Evolutionary conservation across 2,329 filamentous ascomycete species (phyloP).

Genomic region (Gaeumannomyces tritici): DNA sequence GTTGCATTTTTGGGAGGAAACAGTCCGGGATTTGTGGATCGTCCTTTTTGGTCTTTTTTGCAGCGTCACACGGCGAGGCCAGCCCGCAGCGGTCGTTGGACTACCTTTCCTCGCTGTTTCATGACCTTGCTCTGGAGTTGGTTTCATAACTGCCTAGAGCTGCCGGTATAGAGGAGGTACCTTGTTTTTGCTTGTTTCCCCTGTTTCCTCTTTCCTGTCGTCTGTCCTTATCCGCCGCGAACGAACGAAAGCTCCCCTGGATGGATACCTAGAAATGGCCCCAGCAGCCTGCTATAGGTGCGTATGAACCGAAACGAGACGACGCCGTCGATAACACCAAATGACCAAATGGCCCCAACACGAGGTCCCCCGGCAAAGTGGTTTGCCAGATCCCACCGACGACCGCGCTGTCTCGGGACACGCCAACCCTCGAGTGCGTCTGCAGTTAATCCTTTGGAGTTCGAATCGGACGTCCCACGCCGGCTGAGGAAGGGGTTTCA

Average conservation of each 20-base stretch:
- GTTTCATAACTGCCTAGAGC: not conserved
- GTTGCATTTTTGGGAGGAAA: not conserved
- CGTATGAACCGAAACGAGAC: not conserved
- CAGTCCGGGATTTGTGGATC: not conserved
- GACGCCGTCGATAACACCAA: not conserved
- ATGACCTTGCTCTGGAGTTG: not conserved
- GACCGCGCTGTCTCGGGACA: not conserved
- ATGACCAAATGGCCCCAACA: not conserved
- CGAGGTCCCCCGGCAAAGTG: not conserved
- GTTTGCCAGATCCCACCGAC: not conserved
- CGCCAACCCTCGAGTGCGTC: too few relatives aligned
- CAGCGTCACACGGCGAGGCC: not conserved
- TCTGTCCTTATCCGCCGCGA: not conserved
- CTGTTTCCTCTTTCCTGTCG: not conserved
- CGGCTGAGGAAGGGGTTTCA: not conserved
- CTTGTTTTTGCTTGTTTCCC: not conserved
- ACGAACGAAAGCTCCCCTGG: not conserved
- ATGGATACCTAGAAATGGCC: not conserved
- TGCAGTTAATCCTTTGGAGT: not conserved
- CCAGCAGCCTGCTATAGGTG: not conserved
- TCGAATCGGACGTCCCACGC: not conserved
- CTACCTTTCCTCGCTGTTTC: not conserved
- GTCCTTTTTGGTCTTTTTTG: not conserved
- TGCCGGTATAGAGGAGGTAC: not conserved
- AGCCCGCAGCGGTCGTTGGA: not conserved